These are phyloP conservation scores for Physocladia obscura DNA, from an alignment of 192 early-diverging fungal genomes.

Conservation along the genomic window DNA sequence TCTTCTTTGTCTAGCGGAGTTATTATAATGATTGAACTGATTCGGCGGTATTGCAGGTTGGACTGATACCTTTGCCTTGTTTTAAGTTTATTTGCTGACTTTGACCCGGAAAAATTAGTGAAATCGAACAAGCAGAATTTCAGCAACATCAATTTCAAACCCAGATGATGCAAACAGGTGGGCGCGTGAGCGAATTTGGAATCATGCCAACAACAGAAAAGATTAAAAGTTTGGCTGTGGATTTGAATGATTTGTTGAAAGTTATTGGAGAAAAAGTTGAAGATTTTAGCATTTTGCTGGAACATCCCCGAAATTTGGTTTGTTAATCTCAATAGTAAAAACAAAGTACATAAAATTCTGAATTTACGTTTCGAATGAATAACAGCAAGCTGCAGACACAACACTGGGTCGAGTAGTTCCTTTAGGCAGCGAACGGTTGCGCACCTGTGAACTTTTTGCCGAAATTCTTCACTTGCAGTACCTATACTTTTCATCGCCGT, in stretches of 20 bases:
- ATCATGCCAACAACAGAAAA: conserved; percentile 51
- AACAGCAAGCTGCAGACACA: conserved; percentile 63
- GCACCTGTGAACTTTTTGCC: conserved; percentile 97
- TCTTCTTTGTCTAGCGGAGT: conserved; percentile 92
- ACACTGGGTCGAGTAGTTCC: conserved; percentile 76
- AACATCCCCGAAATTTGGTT: conserved; percentile 72
- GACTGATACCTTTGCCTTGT: too few species aligned
- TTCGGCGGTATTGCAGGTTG: conserved; percentile 92
- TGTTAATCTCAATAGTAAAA: conserved; percentile 11
- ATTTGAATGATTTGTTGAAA: conserved; percentile 87
- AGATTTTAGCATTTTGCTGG: conserved; percentile 77
- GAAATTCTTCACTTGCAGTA: conserved; percentile 88
- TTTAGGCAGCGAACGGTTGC: conserved; percentile 93
- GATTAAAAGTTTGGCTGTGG: conserved; percentile 56
- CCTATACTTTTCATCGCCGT: conserved; percentile 56
- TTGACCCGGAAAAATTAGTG: too few species aligned
- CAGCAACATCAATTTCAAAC: conserved; percentile 58
- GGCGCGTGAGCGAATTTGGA: conserved; percentile 8
- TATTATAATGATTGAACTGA: conserved; percentile 95
- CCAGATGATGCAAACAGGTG: conserved; percentile 25
- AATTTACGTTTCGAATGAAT: background rate
- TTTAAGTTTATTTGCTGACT: too few species aligned
- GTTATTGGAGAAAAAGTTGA: conserved; percentile 76
- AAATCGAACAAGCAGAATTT: conserved; percentile 63
- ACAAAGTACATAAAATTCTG: background rate